These are phyloP conservation scores for Eutypa lata DNA, from an alignment of 2,329 filamentous ascomycete species.

Conservation along the genomic window DNA sequence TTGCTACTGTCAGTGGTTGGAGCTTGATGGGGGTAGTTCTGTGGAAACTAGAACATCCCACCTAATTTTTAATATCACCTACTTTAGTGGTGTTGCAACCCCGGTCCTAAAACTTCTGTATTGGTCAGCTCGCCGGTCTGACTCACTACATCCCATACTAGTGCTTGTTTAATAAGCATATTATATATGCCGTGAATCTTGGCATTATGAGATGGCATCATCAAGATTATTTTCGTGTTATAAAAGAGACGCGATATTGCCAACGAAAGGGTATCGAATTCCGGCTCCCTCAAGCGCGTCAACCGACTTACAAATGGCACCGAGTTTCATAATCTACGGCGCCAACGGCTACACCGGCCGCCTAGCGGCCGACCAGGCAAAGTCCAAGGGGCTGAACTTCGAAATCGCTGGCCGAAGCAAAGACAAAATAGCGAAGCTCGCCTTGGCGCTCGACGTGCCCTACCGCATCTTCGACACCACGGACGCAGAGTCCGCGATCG, in stretches of 20 bases:
- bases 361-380: constrained; percentile 13
- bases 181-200: background rate
- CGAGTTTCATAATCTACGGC: constrained; percentile 15
- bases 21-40: no score
- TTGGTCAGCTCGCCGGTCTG: background rate
- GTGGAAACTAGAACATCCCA: no score
- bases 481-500: background rate
- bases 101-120: no score
- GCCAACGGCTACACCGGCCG: constrained; percentile 19
- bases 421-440: background rate
- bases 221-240: no score
- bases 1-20: no score
- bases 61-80: no score
- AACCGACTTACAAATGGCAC: background rate
- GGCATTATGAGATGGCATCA: background rate
- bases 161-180: background rate
- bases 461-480: constrained; percentile 9
- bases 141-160: background rate
- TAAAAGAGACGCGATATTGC: no score
- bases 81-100: no score
- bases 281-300: background rate
- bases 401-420: constrained; percentile 7
- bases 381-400: constrained; percentile 5
- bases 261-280: no score
- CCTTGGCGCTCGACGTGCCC: background rate